These are phyloP conservation scores for Cucurbita pepo DNA, from an alignment of 306 rosid species.

Conservation along the genomic window DNA sequence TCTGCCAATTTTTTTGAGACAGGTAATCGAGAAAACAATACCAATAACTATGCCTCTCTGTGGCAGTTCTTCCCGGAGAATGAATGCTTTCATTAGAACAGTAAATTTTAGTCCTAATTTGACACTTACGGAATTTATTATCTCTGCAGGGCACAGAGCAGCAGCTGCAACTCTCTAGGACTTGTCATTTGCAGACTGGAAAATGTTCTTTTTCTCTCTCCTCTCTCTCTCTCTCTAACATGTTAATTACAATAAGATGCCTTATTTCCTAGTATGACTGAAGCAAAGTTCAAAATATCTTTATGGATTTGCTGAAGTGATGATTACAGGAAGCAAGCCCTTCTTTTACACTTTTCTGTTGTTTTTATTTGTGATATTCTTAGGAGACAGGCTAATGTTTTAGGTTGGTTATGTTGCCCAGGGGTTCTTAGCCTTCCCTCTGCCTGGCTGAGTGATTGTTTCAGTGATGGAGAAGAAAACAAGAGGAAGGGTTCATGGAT, in stretches of 20 bases:
- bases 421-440: background rate
- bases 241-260: background rate
- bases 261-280: background rate
- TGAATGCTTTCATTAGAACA: background rate
- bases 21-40: background rate
- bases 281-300: background rate
- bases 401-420: constrained; percentile 1
- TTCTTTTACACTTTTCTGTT: background rate
- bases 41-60: background rate
- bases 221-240: background rate
- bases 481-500: background rate
- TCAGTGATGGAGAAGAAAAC: background rate
- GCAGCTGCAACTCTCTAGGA: background rate
- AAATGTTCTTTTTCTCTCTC: background rate
- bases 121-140: background rate
- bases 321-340: background rate
- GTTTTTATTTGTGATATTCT: background rate
- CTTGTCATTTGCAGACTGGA: background rate
- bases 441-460: background rate
- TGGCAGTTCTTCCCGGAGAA: background rate
- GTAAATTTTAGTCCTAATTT: background rate
- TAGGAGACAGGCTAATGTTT: background rate
- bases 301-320: background rate
- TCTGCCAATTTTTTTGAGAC: background rate
- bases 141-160: background rate